A percentile compares a stretch with the other conserved stretches of the same genome.
Conservation (phyloP, 1,284 basidiomycete species). For the Golubevia sp. region DNA sequence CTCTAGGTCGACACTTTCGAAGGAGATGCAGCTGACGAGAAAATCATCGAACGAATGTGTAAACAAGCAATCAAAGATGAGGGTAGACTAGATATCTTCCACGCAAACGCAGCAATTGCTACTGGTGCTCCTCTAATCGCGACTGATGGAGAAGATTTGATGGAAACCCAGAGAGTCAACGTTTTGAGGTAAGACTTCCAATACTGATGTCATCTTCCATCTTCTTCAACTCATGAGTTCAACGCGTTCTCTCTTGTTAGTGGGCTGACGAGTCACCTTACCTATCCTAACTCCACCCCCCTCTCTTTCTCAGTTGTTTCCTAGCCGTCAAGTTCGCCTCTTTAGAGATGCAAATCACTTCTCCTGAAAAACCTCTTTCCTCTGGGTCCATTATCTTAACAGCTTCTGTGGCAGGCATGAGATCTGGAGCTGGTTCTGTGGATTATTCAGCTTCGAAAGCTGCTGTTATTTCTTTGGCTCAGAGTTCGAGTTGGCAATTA, state of each 20-base stretch:
- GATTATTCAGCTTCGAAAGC: conserved; percentile 70
- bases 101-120: conserved; percentile 73
- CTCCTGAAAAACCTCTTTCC: conserved; percentile 68
- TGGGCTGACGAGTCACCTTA: too few relatives aligned
- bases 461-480: conserved; percentile 74
- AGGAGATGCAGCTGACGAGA: conserved; percentile 82
- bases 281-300: too few relatives aligned
- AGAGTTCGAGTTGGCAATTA: conserved; percentile 80
- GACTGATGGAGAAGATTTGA: conserved; percentile 73
- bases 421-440: conserved; percentile 80
- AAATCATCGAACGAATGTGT: conserved; percentile 73
- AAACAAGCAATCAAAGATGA: conserved; percentile 76
- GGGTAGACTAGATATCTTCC: conserved; percentile 87
- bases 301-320: conserved; percentile 71
- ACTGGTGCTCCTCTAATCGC: conserved; percentile 66
- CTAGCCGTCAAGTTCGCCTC: conserved; percentile 87
- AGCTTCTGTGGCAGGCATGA: conserved; percentile 86
- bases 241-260: too few relatives aligned
- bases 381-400: conserved; percentile 87
- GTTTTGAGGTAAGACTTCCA: conserved; percentile 71
- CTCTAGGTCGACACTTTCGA: conserved; percentile 62
- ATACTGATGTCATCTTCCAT: too few relatives aligned
- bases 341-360: conserved; percentile 74
- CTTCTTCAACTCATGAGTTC: background rate
- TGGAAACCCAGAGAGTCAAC: conserved; percentile 79